These are phyloP conservation scores for Xylaria sp. DNA, from an alignment of 2,329 filamentous ascomycete species.

Conservation along the genomic window DNA sequence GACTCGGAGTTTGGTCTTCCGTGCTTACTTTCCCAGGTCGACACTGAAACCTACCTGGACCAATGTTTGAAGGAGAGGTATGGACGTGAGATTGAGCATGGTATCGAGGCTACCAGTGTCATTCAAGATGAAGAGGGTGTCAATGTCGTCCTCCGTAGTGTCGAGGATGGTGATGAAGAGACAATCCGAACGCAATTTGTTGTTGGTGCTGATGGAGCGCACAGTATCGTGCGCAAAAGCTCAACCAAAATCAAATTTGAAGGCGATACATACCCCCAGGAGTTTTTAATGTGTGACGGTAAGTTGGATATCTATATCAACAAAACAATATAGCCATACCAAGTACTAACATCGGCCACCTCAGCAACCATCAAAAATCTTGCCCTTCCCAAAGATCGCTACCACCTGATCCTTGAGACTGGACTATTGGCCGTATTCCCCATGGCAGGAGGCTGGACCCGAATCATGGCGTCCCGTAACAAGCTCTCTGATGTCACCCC, in stretches of 20 bases:
- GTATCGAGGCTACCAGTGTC: slow-evolving; percentile 32
- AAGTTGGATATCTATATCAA: neutral
- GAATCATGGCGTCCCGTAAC: slow-evolving; percentile 42
- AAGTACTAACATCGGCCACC: neutral
- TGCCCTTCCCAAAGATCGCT: slow-evolving; percentile 5
- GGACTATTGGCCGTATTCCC: slow-evolving; percentile 51
- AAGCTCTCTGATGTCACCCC: slow-evolving; percentile 20
- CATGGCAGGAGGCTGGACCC: slow-evolving; percentile 40
- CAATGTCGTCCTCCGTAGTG: slow-evolving; percentile 15
- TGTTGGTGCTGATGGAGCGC: slow-evolving; percentile 57
- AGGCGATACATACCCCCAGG: slow-evolving; percentile 55
- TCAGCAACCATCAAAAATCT: slow-evolving; percentile 12
- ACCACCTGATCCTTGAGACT: slow-evolving; percentile 37
- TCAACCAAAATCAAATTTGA: slow-evolving; percentile 52
- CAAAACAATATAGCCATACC: neutral
- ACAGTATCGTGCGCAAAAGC: slow-evolving; percentile 53
- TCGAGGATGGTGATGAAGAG: slow-evolving; percentile 13
- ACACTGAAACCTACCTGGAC: slow-evolving; percentile 55
- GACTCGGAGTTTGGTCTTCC: slow-evolving; percentile 23
- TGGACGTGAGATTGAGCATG: slow-evolving; percentile 46
- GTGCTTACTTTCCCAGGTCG: slow-evolving; percentile 69
- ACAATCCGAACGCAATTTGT: slow-evolving; percentile 48
- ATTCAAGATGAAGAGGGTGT: slow-evolving; percentile 33
- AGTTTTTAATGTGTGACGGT: slow-evolving; percentile 50
- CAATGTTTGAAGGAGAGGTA: slow-evolving; percentile 23